Evolutionary conservation across 768 basidiomycete species (phyloP), one percentile per base, ranked within the genome.

Genomic region (Plicaturopsis crispa): DNA sequence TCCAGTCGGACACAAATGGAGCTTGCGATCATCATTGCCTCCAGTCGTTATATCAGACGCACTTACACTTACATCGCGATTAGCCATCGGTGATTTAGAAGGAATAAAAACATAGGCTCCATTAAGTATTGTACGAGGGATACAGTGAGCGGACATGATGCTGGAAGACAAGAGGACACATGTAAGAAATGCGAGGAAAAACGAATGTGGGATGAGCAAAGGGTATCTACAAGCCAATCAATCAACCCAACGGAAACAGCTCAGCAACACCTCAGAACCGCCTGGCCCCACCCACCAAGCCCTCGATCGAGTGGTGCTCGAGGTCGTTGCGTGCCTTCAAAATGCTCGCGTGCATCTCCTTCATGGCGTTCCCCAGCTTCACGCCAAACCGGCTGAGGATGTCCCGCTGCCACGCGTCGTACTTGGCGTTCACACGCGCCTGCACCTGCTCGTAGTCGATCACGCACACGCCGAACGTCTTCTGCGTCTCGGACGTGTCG

Each of bases 401-500:
- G 50, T 99, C 96, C 44, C 84, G 72, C 67, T 98, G 94, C 94
- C 96, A 98, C 14, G 89, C 69, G 56, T 98, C 96, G 57, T 99
- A 99, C 66, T 97, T 98, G 43, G 93, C 90, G 59, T 97, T 97
- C 52, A 99, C 96, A 48, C 93, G 76, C 32, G 88, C 77, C 62
- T 99, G 96, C 19, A 97, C 96, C 59, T 94, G 93, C 59, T 98
- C 94, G 60, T 97, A 99, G 61, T 97, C 89, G 51, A 99, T 84
- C 31, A 93, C 77, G 53, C 89, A 92, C 7, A 93, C 86, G 1
- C 93, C 92, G 54, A 98, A 96, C 33, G 77, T 77, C 47, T 84
- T 89, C 51, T 84, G 81, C 6, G 89, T 93, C 50, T 96, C 96
- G 19, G 89, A 86, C 14, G 90, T 98, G 60, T 99, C 96, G 54